Evolutionary conservation across 2,329 filamentous ascomycete species (phyloP).

Genomic region (Fusarium mundagurra): DNA sequence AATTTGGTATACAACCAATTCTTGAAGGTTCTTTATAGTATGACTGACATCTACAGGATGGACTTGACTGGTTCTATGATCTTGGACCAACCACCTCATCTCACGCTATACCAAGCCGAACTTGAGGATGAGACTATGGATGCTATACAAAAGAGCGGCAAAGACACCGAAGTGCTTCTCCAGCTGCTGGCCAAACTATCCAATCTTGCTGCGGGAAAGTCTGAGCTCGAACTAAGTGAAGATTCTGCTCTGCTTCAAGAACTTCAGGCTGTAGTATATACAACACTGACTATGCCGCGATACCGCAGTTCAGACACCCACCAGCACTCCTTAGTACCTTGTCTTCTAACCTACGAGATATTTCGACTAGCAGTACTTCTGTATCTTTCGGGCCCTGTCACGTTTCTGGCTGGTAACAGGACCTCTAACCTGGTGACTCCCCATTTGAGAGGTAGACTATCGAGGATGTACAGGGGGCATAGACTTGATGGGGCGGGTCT

Average conservation of each 20-base stretch:
- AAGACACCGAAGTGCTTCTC: accelerated
- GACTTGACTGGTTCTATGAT: neutral
- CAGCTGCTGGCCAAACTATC: accelerated
- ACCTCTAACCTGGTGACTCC: neutral
- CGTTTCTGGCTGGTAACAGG: neutral
- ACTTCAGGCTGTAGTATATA: neutral
- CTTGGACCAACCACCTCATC: neutral
- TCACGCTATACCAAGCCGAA: neutral
- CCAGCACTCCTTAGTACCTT: neutral
- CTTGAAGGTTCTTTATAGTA: accelerated
- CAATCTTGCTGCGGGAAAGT: neutral
- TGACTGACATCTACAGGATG: neutral
- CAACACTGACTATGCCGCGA: neutral
- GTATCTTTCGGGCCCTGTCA: neutral
- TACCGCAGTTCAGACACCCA: accelerated
- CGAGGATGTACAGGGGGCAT: neutral
- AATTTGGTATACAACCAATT: neutral
- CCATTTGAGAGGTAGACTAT: neutral
- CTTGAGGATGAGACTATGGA: neutral
- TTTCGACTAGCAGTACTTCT: neutral
- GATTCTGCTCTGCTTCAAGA: accelerated
- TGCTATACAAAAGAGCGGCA: accelerated
- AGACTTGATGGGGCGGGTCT: accelerated
- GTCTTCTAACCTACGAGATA: accelerated
- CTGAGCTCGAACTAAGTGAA: neutral